Evolutionary conservation across 805 yeast species (phyloP).

Genomic region (Clavispora santaluciae): DNA sequence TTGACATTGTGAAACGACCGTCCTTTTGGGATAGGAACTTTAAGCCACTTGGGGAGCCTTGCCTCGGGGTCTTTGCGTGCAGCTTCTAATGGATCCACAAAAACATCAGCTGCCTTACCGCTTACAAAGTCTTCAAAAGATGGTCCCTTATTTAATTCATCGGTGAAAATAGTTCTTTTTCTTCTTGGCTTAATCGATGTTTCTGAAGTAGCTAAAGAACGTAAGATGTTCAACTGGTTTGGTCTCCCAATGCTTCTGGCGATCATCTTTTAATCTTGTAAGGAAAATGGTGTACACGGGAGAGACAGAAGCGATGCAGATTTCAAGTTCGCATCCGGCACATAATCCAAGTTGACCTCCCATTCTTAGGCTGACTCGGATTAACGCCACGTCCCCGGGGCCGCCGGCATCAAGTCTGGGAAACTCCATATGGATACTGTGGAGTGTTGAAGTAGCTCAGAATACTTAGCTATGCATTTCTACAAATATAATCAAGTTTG

Average conservation of each 20-base stretch:
- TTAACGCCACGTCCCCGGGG: background rate
- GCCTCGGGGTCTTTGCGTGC: constrained; percentile 65
- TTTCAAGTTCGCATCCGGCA: background rate
- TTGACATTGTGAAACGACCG: constrained; percentile 74
- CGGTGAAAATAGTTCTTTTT: constrained; percentile 58
- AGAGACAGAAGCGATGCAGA: background rate
- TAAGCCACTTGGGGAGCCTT: constrained; percentile 88
- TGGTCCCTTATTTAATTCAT: constrained; percentile 77
- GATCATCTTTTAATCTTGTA: background rate
- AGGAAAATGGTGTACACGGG: background rate
- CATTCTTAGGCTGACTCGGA: background rate
- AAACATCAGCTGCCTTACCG: constrained; percentile 68
- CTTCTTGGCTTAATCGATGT: constrained; percentile 30
- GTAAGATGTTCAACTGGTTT: background rate
- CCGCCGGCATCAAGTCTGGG: too few relatives aligned
- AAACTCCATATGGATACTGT: too few relatives aligned
- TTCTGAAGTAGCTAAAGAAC: constrained; percentile 12
- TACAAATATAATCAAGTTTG: background rate
- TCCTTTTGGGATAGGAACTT: constrained; percentile 97
- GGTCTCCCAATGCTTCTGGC: background rate
- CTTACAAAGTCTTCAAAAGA: constrained; percentile 85
- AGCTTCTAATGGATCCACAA: constrained; percentile 70
- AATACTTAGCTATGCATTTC: too few relatives aligned
- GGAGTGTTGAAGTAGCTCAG: too few relatives aligned
- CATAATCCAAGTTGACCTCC: background rate